Evolutionary conservation across 176 grass and related monocot genomes (phyloP), one percentile per base, ranked within the genome.

Genomic region (Oryza officinalis): DNA sequence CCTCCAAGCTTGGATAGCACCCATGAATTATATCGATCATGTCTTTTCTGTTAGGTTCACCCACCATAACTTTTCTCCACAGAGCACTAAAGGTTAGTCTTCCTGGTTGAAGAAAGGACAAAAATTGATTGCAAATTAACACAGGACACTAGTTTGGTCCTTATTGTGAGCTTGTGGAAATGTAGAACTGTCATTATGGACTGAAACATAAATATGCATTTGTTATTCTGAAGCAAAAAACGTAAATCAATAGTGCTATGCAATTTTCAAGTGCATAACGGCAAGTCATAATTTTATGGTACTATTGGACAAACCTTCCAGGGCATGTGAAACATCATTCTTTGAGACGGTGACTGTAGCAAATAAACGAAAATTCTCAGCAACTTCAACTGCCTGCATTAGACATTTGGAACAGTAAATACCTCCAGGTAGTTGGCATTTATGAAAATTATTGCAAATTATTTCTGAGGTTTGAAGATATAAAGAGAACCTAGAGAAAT

Each of bases 41-140:
- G 83, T 98, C 95, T 73, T 85, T 81, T 32, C 46, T 76, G 59
- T 79, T 88, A 81, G 95, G 86, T 84, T 70, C 74, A 54, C 84
- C 80, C 67, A 98, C 80, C 90, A 98, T 85, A 79, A 95, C 90
- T 78, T 93, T 92, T 88, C 95, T 95, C 95, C 95, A 98, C 28
- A 98, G 86, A 25, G 78, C 64, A 90, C 89, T 93, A 60, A 90
- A 95, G 26, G 76, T 74, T 80, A 85, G 63, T 75, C 52, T 81
- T 71, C 88, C 87, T 87, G 71, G 32, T 38, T 15, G 17, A 75
- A 23, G 54, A 90, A 69, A 59, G 41, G 49, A 17, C 33, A 88
- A 75, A 82, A 1, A 84, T 52, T 33, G 45, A 76, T 64, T 41
- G 28, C 67, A 26, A 81, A 75, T 72, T 12, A 65, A 18, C 31